Conservation (phyloP, 768 basidiomycete species). For the Suillus tomentosus region DNA sequence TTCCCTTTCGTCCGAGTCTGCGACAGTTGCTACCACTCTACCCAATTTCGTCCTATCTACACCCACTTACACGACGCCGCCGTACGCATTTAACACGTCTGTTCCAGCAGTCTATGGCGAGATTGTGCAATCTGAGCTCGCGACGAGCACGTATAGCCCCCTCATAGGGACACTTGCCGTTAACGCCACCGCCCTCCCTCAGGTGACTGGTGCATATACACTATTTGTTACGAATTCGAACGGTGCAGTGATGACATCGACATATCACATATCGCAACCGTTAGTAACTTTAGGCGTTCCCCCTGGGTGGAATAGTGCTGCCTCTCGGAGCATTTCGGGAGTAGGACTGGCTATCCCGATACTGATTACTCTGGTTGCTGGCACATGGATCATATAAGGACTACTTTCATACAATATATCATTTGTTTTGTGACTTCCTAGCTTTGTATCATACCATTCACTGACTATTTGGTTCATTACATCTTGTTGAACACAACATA, state of each 20-base stretch:
- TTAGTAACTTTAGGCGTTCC: conserved; percentile 63
- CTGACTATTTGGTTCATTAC: conserved; percentile 1
- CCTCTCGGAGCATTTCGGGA: conserved; percentile 14
- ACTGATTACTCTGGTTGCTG: conserved; percentile 16
- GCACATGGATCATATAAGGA: conserved; percentile 21
- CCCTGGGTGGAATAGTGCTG: conserved; percentile 51
- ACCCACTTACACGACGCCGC: conserved; percentile 61
- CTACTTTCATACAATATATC: not conserved
- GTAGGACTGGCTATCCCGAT: conserved; percentile 17
- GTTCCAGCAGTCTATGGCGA: conserved; percentile 55
- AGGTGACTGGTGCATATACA: conserved; percentile 54
- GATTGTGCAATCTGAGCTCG: conserved; percentile 62
- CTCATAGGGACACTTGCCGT: conserved; percentile 46
- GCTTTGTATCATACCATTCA: not conserved
- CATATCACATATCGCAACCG: conserved; percentile 47
- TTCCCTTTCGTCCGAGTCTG: conserved; percentile 61
- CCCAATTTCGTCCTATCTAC: conserved; percentile 73
- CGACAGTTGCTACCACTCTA: conserved; percentile 65
- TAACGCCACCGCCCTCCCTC: conserved; percentile 59
- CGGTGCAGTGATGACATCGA: conserved; percentile 56
- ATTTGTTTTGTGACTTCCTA: conserved; percentile 1
- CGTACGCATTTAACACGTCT: conserved; percentile 72
- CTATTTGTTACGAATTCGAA: conserved; percentile 56
- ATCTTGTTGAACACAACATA: conserved; percentile 6
- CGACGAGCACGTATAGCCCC: conserved; percentile 69